Evolutionary conservation across 768 basidiomycete genomes (phyloP).

Genomic region (Infundibulicybe gibba): DNA sequence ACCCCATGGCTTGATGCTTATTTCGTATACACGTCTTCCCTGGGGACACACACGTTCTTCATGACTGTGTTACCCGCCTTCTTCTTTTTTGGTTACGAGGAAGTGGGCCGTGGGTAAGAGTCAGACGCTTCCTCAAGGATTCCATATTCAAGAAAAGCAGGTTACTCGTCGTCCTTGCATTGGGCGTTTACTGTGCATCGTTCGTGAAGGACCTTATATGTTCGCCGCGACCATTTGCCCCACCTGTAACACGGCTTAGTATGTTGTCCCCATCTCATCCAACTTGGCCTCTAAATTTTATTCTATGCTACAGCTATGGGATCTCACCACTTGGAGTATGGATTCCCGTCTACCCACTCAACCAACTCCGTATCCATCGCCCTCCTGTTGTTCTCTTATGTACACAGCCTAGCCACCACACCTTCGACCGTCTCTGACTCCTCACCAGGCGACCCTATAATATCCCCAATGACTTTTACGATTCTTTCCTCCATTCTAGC

Average conservation of each 20-base stretch:
- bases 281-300: neutral
- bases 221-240: constrained; percentile 85
- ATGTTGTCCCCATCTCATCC: constrained; percentile 17
- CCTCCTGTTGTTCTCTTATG: constrained; percentile 64
- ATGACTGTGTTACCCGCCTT: constrained; percentile 83
- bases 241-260: constrained; percentile 91
- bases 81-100: constrained; percentile 83
- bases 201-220: constrained; percentile 89
- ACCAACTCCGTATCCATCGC: constrained; percentile 91
- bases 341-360: constrained; percentile 94
- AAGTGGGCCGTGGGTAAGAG: constrained; percentile 70
- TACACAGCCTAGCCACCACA: constrained; percentile 43
- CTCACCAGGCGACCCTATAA: constrained; percentile 15
- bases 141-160: constrained; percentile 29
- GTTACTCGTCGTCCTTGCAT: constrained; percentile 63
- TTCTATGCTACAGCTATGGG: constrained; percentile 53
- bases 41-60: constrained; percentile 91
- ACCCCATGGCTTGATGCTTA: constrained; percentile 71
- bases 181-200: constrained; percentile 85
- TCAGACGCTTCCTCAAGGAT: constrained; percentile 4
- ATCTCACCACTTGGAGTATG: constrained; percentile 84
- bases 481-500: constrained; percentile 39
- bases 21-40: constrained; percentile 77
- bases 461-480: constrained; percentile 45
- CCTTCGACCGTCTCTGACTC: constrained; percentile 4